Evolutionary conservation across 495 filamentous ascomycete genomes (phyloP).

Genomic region (Neurospora intermedia): DNA sequence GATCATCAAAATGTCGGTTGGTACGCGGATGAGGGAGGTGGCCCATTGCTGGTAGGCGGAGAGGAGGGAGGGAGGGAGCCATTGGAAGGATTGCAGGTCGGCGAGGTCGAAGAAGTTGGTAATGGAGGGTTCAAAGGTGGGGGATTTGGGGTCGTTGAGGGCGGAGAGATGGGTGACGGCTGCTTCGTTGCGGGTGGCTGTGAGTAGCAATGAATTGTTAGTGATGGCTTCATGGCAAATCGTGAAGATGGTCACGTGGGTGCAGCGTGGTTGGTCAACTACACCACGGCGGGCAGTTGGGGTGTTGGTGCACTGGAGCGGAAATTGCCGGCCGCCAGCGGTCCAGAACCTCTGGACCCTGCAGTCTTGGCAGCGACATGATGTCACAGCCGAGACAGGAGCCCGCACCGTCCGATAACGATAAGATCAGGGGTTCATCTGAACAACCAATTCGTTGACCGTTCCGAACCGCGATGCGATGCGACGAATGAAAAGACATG

Average conservation of each 20-base stretch:
- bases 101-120: constrained; percentile 29
- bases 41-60: constrained; percentile 18
- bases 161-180: background rate
- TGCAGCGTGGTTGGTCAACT: background rate
- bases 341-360: background rate
- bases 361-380: background rate
- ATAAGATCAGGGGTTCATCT: background rate
- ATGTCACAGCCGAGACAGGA: background rate
- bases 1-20: constrained; percentile 50
- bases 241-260: background rate
- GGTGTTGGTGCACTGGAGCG: background rate
- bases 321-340: background rate
- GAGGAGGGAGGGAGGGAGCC: background rate
- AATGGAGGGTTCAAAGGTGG: constrained; percentile 27
- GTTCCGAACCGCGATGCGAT: background rate
- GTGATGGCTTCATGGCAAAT: too few species aligned
- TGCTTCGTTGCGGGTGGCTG: background rate
- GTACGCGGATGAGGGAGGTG: constrained; percentile 16
- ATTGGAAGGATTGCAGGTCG: constrained; percentile 2
- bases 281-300: background rate
- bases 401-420: background rate
- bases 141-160: constrained; percentile 39
- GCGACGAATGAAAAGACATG: background rate
- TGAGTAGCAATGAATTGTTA: background rate
- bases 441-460: background rate